These are phyloP conservation scores for Lactifluus pinguis DNA, from an alignment of 768 basidiomycete species.

Conservation along the genomic window DNA sequence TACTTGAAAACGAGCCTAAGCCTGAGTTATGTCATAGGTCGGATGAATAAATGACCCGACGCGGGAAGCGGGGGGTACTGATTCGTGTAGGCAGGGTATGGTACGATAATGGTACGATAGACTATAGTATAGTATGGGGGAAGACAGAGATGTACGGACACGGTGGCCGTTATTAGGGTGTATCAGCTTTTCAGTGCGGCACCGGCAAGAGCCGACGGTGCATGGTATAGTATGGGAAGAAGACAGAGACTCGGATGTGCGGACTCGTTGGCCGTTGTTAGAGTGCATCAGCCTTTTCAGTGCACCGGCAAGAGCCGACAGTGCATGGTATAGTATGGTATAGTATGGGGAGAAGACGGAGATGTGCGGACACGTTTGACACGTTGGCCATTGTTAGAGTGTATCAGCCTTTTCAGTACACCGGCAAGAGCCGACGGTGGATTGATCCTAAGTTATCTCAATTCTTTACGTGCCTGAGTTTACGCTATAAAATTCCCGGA, in stretches of 20 bases:
- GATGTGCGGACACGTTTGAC: slow-evolving; percentile 18
- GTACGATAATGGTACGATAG: slow-evolving; percentile 6
- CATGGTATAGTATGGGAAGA: no score
- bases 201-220: slow-evolving; percentile 9
- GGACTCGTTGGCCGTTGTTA: no score
- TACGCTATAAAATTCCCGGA: slow-evolving; percentile 17
- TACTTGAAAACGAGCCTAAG: slow-evolving; percentile 18
- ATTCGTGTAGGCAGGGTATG: slow-evolving; percentile 15
- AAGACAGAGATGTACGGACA: slow-evolving; percentile 17
- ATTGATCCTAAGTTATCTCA: slow-evolving; percentile 15
- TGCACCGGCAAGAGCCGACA: no score
- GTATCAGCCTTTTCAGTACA: no score
- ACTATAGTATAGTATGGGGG: slow-evolving; percentile 9
- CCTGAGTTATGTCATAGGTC: slow-evolving; percentile 18
- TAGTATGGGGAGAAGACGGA: slow-evolving; percentile 15
- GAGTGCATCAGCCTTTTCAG: no score
- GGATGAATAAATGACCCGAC: slow-evolving; percentile 8
- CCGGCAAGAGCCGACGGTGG: no score
- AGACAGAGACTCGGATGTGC: no score
- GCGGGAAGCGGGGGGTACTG: slow-evolving; percentile 14
- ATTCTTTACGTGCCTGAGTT: slow-evolving; percentile 2
- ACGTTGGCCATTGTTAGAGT: slow-evolving; percentile 15
- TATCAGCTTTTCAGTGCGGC: background rate
- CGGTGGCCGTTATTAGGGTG: slow-evolving; percentile 14
- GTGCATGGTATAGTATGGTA: no score